Conservation (phyloP, 768 basidiomycete species). For the Psilocybe cubensis region DNA sequence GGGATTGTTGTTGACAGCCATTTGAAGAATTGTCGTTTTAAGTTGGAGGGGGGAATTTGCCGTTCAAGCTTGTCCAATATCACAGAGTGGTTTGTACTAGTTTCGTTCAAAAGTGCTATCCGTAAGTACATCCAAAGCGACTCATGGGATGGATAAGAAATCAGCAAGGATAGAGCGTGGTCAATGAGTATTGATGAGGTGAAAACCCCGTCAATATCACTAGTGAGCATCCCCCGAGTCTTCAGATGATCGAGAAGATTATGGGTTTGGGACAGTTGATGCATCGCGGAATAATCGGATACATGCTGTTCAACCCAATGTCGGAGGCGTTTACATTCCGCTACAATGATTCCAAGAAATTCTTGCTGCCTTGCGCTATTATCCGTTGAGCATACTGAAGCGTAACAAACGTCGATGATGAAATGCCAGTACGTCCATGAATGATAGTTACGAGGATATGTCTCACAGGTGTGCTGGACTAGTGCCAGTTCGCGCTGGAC, state of each 20-base stretch:
- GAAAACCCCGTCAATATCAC: conserved; percentile 3
- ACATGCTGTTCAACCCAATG: conserved; percentile 67
- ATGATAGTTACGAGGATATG: conserved; percentile 75
- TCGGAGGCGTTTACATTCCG: conserved; percentile 40
- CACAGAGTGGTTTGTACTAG: conserved; percentile 1
- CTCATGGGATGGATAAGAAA: conserved; percentile 58
- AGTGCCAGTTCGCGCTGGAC: conserved; percentile 53
- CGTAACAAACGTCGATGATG: conserved; percentile 40
- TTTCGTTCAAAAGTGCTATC: conserved; percentile 14
- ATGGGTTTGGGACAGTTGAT: conserved; percentile 51
- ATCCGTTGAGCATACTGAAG: conserved; percentile 20
- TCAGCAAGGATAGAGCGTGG: conserved; percentile 55
- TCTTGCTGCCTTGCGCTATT: conserved; percentile 18
- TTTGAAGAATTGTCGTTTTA: conserved; percentile 3
- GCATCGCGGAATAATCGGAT: conserved; percentile 68
- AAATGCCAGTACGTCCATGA: conserved; percentile 70
- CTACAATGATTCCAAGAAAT: conserved; percentile 36
- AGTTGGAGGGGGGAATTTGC: not conserved
- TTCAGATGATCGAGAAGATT: conserved; percentile 26
- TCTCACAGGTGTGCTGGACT: conserved; percentile 53
- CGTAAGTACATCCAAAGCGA: conserved; percentile 68
- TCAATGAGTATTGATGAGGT: conserved; percentile 24
- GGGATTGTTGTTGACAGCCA: conserved; percentile 5
- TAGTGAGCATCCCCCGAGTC: not conserved
- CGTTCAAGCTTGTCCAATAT: conserved; percentile 8